Percentiles rank a stretch among this genome's conserved stretches.
phyloP scores from a whole-genome alignment of 2,329 filamentous ascomycete genomes.

The Aspergillus sp. region DNA sequence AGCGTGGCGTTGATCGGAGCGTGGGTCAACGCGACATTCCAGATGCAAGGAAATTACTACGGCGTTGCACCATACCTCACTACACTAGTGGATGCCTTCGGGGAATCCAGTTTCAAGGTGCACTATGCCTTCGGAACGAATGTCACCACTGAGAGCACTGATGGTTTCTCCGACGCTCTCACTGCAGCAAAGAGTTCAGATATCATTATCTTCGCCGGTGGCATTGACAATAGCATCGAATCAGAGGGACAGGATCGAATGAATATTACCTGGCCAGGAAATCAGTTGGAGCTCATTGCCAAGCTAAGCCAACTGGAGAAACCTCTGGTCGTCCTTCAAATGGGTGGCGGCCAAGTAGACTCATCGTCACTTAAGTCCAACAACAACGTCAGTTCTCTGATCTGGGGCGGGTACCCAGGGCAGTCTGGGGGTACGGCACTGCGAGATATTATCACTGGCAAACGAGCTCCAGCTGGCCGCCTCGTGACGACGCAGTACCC shows the following conservation, averaged over 20 bases:
- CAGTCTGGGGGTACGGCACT: slow-evolving; percentile 37
- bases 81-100: slow-evolving; percentile 46
- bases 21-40: slow-evolving; percentile 50
- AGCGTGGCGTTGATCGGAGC: slow-evolving; percentile 50
- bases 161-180: slow-evolving; percentile 26
- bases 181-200: slow-evolving; percentile 28
- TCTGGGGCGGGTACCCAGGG: slow-evolving; percentile 41
- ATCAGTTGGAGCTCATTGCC: slow-evolving; percentile 34
- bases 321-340: slow-evolving; percentile 35
- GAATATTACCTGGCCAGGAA: slow-evolving; percentile 36
- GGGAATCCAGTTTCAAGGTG: slow-evolving; percentile 39
- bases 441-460: slow-evolving; percentile 36
- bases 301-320: slow-evolving; percentile 31
- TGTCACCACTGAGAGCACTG: slow-evolving; percentile 21
- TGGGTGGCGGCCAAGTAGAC: slow-evolving; percentile 40
- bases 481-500: slow-evolving; percentile 34
- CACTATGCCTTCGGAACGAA: slow-evolving; percentile 38
- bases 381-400: slow-evolving; percentile 32
- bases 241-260: slow-evolving; percentile 35
- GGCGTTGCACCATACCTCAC: slow-evolving; percentile 50
- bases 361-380: slow-evolving; percentile 32
- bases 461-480: slow-evolving; percentile 35
- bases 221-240: slow-evolving; percentile 37
- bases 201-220: slow-evolving; percentile 34
- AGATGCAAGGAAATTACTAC: slow-evolving; percentile 54